Percentiles rank a stretch among this genome's conserved stretches.
phyloP scores from a whole-genome alignment of 306 rosid genomes.

The Begonia masoniana region DNA sequence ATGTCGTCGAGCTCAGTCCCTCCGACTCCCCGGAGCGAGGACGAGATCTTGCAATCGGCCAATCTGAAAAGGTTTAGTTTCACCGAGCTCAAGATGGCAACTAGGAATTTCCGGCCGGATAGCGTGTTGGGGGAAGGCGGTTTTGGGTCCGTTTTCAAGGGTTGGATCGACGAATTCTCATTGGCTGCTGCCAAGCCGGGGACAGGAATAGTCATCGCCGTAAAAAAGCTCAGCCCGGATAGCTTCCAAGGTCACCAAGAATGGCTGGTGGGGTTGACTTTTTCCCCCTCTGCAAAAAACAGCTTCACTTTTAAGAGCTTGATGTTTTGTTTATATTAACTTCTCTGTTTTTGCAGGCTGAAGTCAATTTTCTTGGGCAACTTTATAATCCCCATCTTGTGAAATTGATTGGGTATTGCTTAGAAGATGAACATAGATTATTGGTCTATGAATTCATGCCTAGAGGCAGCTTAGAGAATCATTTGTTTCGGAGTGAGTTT shows the following conservation, averaged over 20 bases:
- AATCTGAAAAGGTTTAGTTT: constrained; percentile 23
- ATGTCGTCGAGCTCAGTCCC: constrained; percentile 13
- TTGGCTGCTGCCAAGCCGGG: constrained; percentile 44
- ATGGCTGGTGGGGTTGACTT: constrained; percentile 53
- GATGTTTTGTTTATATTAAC: not conserved
- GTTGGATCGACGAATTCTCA: constrained; percentile 53
- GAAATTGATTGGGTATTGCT: constrained; percentile 46
- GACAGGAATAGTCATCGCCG: constrained; percentile 49
- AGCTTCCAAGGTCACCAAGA: constrained; percentile 45
- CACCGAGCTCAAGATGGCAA: constrained; percentile 32
- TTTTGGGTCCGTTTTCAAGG: constrained; percentile 58
- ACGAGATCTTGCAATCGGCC: constrained; percentile 30
- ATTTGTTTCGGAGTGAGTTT: constrained; percentile 52
- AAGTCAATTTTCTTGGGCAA: constrained; percentile 54
- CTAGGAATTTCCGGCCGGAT: constrained; percentile 54
- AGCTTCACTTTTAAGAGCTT: too few species aligned
- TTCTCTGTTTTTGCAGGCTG: constrained; percentile 23
- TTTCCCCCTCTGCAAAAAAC: not conserved
- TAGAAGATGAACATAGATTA: constrained; percentile 51
- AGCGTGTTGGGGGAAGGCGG: constrained; percentile 60
- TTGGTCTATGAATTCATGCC: constrained; percentile 58
- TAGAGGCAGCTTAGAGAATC: constrained; percentile 62
- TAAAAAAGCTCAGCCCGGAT: constrained; percentile 52
- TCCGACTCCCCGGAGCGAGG: constrained; percentile 22
- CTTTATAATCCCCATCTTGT: constrained; percentile 56